Evolutionary conservation across 2,329 filamentous ascomycete genomes (phyloP).

Genomic region (Diaporthe sp.): DNA sequence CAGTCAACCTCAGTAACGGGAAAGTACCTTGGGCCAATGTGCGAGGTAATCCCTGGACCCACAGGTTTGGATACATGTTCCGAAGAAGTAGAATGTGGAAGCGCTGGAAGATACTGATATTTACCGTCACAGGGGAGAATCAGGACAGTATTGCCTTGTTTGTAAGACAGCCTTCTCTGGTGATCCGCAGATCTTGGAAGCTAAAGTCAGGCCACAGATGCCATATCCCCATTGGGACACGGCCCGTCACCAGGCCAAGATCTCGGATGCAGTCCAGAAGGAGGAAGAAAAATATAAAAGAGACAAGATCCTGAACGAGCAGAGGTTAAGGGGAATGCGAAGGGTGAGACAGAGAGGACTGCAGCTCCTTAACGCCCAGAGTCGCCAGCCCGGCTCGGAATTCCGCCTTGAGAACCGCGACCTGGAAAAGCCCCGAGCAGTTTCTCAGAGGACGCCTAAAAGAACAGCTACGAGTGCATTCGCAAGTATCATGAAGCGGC

Average conservation of each 20-base stretch:
- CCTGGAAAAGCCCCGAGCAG: not conserved
- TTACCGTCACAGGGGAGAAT: not conserved
- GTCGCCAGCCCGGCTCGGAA: conserved; percentile 30
- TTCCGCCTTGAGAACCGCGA: conserved; percentile 31
- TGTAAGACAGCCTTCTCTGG: not conserved
- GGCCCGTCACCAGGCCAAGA: conserved; percentile 34
- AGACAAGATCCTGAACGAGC: conserved; percentile 26
- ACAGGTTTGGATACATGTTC: conserved; percentile 17
- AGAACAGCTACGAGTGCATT: conserved; percentile 30
- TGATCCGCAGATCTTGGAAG: rapidly evolving
- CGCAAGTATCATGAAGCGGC: conserved; percentile 35
- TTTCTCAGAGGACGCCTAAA: not conserved
- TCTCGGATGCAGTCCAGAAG: conserved; percentile 30
- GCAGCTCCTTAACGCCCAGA: conserved; percentile 30
- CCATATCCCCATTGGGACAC: conserved; percentile 56
- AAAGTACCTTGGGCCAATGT: conserved; percentile 33
- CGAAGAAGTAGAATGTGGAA: too few relatives aligned
- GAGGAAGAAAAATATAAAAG: conserved; percentile 28
- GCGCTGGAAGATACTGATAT: not conserved
- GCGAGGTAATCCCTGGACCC: conserved; percentile 24
- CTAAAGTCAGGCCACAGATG: conserved; percentile 42
- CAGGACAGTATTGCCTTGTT: conserved; percentile 21
- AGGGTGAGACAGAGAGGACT: conserved; percentile 31
- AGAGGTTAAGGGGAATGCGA: conserved; percentile 22
- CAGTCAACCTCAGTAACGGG: conserved; percentile 31